A percentile compares a stretch with the other conserved stretches of the same genome.
phyloP scores from a whole-genome alignment of 169 alveolate species.

The Haemoproteus tartakovskyi region DNA sequence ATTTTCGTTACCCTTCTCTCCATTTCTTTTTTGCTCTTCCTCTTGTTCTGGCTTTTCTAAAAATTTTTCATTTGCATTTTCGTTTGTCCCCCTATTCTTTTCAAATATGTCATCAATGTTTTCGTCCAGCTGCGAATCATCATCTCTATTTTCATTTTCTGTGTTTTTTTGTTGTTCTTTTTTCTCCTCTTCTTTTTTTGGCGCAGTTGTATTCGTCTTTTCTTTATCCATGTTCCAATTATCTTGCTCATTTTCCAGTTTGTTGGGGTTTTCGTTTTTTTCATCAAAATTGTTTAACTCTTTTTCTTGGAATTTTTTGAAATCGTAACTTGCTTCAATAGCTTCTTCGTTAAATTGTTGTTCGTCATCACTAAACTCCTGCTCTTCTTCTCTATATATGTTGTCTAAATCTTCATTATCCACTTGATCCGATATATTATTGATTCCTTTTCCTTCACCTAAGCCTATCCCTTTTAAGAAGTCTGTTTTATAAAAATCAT shows the following conservation, averaged over 20 bases:
- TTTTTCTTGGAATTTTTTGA: slow-evolving; percentile 75
- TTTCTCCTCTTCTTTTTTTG: slow-evolving; percentile 6
- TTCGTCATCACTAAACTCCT: slow-evolving; percentile 68
- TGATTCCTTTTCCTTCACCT: slow-evolving; percentile 76
- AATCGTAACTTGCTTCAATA: slow-evolving; percentile 74
- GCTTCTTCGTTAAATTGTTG: slow-evolving; percentile 73
- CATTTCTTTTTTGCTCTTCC: slow-evolving; percentile 6
- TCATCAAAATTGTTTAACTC: slow-evolving; percentile 70
- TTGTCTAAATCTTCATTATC: slow-evolving; percentile 76
- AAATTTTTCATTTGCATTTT: slow-evolving; percentile 6
- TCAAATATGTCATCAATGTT: slow-evolving; percentile 69
- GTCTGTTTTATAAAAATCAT: slow-evolving; percentile 72
- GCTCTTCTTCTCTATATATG: slow-evolving; percentile 71
- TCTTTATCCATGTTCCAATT: slow-evolving; percentile 66
- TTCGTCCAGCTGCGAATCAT: slow-evolving; percentile 47
- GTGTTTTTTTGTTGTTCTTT: slow-evolving; percentile 56
- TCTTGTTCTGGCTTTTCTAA: neutral
- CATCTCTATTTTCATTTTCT: slow-evolving; percentile 32
- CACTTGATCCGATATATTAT: slow-evolving; percentile 73
- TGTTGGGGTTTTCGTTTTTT: slow-evolving; percentile 70
- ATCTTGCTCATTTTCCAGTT: slow-evolving; percentile 68
- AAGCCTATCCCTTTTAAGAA: slow-evolving; percentile 73
- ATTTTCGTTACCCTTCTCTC: slow-evolving; percentile 25
- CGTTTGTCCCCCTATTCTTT: slow-evolving; percentile 9
- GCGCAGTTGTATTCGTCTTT: slow-evolving; percentile 8